A percentile compares a stretch with the other conserved stretches of the same genome.
These are phyloP conservation scores for Vaccinium myrtillus DNA, from an alignment of 148 eudicot genomes.

Conservation along the genomic window DNA sequence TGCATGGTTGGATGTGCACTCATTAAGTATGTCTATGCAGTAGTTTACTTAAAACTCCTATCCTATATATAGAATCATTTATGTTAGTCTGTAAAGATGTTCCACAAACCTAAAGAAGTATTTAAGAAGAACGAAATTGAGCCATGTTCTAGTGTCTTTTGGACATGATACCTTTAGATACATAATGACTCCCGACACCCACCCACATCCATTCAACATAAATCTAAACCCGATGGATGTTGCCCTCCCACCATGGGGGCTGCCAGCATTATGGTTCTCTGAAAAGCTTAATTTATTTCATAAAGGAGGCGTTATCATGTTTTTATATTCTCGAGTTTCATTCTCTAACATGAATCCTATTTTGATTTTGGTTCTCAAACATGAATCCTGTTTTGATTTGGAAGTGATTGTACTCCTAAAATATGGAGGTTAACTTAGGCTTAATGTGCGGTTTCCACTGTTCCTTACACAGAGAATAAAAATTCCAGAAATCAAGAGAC, in stretches of 20 bases:
- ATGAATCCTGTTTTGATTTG: neutral
- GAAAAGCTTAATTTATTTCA: neutral
- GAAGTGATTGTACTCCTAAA: neutral
- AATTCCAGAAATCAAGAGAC: constrained; percentile 67
- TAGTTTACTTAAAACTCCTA: too few relatives aligned
- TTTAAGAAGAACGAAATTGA: too few relatives aligned
- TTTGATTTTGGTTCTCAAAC: neutral
- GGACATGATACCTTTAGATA: too few relatives aligned
- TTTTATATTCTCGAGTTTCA: neutral
- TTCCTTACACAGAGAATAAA: constrained; percentile 65
- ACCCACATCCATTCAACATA: neutral
- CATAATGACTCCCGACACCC: neutral
- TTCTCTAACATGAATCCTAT: neutral
- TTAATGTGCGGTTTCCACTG: neutral
- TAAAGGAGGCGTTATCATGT: neutral
- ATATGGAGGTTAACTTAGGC: neutral
- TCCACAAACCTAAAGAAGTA: too few relatives aligned
- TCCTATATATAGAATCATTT: neutral
- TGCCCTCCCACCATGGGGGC: neutral
- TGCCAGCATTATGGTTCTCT: neutral
- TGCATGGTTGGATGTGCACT: too few relatives aligned
- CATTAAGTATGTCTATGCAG: too few relatives aligned
- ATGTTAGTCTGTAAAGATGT: neutral
- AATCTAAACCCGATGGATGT: neutral
- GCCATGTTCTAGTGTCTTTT: too few relatives aligned